Conservation (phyloP, 305 asterid species). For the Salvia sclarea region DNA sequence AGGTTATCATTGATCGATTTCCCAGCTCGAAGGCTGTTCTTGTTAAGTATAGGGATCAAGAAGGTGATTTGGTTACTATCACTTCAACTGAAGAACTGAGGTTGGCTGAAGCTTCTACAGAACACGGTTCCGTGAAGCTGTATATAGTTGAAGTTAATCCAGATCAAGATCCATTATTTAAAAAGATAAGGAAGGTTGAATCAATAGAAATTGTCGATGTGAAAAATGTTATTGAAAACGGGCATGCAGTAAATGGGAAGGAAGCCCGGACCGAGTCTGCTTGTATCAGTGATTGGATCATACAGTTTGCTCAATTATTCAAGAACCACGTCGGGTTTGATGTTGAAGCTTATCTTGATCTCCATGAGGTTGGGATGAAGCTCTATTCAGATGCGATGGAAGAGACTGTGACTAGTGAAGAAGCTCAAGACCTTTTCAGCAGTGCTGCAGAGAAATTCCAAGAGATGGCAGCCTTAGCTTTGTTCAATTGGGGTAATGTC, state of each 20-base stretch:
- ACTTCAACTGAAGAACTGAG: constrained; percentile 76
- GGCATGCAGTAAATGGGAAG: constrained; percentile 37
- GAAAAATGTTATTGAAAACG: constrained; percentile 43
- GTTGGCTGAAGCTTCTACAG: constrained; percentile 75
- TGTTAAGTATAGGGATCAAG: constrained; percentile 82
- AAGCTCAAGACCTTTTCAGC: constrained; percentile 69
- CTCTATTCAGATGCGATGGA: constrained; percentile 81
- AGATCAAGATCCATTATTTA: constrained; percentile 67
- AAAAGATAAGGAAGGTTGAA: constrained; percentile 38
- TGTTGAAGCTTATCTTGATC: constrained; percentile 69
- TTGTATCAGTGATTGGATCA: constrained; percentile 78
- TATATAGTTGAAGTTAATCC: constrained; percentile 69
- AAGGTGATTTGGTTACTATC: constrained; percentile 89
- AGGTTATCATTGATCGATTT: constrained; percentile 59
- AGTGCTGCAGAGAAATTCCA: constrained; percentile 76
- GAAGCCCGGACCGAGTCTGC: constrained; percentile 42
- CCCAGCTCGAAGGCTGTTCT: constrained; percentile 60
- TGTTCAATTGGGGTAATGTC: constrained; percentile 92
- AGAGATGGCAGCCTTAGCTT: constrained; percentile 87
- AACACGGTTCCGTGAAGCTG: constrained; percentile 63
- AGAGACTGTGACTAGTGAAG: constrained; percentile 78
- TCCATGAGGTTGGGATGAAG: constrained; percentile 78
- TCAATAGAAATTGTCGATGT: constrained; percentile 13
- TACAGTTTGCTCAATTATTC: constrained; percentile 75
- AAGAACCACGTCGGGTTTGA: constrained; percentile 76